Conservation (phyloP, 768 basidiomycete species). For the Boletellus ananas region DNA sequence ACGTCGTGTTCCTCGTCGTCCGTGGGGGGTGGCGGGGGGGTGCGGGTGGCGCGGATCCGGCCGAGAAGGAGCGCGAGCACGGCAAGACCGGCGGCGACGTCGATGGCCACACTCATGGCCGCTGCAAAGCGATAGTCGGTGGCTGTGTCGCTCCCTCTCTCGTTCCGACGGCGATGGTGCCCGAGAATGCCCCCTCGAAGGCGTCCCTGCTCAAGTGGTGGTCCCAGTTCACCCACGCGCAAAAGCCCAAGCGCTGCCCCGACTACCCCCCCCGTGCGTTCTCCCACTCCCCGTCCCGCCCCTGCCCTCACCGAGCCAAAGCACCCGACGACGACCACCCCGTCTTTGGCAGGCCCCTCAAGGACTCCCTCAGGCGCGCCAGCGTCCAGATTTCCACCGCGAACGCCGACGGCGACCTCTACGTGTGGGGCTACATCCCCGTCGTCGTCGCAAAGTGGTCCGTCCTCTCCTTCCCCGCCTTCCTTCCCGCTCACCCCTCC, state of each 20-base stretch:
- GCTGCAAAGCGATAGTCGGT: neutral
- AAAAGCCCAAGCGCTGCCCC: constrained; percentile 53
- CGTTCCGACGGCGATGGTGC: constrained; percentile 20
- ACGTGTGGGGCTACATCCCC: constrained; percentile 93
- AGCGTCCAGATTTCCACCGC: constrained; percentile 93
- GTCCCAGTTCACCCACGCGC: constrained; percentile 66
- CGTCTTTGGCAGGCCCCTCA: constrained; percentile 85
- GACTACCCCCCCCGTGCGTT: constrained; percentile 42
- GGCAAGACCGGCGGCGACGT: constrained; percentile 4
- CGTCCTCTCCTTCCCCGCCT: constrained; percentile 22
- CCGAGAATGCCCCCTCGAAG: constrained; percentile 39
- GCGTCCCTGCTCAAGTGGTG: constrained; percentile 78
- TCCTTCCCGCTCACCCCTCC: constrained; percentile 3
- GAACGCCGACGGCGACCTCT: constrained; percentile 74
- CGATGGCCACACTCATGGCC: neutral
- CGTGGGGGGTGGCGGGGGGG: neutral
- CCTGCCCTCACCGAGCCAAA: constrained; percentile 4
- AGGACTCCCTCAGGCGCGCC: constrained; percentile 80
- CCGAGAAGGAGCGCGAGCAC: constrained; percentile 6
- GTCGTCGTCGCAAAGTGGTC: constrained; percentile 98
- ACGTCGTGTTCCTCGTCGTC: constrained; percentile 42
- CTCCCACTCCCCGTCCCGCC: neutral
- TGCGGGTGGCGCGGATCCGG: neutral
- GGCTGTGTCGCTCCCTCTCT: constrained; percentile 16
- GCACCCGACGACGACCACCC: constrained; percentile 37